Evolutionary conservation across 371 early-diverging fungal genomes (phyloP).

Genomic region (Catenaria anguillulae): DNA sequence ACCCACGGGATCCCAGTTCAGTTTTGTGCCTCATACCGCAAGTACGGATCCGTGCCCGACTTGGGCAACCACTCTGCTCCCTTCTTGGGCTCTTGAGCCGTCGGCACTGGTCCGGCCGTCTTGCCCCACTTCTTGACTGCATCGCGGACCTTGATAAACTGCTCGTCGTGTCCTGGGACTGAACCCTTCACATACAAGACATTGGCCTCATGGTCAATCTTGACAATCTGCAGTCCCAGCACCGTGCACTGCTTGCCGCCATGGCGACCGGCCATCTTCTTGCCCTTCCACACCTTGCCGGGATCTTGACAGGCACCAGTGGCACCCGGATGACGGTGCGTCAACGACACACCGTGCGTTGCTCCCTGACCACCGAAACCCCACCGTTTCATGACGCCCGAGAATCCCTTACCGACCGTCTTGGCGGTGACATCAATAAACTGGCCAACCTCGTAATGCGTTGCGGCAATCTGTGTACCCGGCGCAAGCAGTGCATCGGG

Average conservation of each 20-base stretch:
- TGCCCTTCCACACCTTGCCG: conserved; percentile 85
- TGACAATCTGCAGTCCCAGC: conserved; percentile 67
- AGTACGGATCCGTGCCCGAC: conserved; percentile 4
- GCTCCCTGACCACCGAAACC: conserved; percentile 84
- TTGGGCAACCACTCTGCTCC: neutral
- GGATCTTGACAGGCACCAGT: conserved; percentile 82
- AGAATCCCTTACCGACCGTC: conserved; percentile 89
- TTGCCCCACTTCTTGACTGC: conserved; percentile 50
- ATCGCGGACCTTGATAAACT: conserved; percentile 69
- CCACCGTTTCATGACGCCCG: conserved; percentile 94
- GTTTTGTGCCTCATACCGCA: neutral
- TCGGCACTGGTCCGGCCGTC: neutral
- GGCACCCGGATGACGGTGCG: conserved; percentile 85
- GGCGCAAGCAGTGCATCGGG: conserved; percentile 67
- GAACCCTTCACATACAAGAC: conserved; percentile 78
- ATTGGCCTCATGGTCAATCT: conserved; percentile 72
- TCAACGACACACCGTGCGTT: conserved; percentile 82
- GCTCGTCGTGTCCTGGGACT: conserved; percentile 77
- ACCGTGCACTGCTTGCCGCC: conserved; percentile 72
- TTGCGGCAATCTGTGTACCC: conserved; percentile 54
- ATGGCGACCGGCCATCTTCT: conserved; percentile 96
- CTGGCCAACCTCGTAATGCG: conserved; percentile 89
- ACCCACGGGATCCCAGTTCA: neutral
- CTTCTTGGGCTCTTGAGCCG: neutral
- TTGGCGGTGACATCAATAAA: conserved; percentile 77